phyloP scores from a whole-genome alignment of 2,329 filamentous ascomycete species.

The Beauveria varroae region DNA sequence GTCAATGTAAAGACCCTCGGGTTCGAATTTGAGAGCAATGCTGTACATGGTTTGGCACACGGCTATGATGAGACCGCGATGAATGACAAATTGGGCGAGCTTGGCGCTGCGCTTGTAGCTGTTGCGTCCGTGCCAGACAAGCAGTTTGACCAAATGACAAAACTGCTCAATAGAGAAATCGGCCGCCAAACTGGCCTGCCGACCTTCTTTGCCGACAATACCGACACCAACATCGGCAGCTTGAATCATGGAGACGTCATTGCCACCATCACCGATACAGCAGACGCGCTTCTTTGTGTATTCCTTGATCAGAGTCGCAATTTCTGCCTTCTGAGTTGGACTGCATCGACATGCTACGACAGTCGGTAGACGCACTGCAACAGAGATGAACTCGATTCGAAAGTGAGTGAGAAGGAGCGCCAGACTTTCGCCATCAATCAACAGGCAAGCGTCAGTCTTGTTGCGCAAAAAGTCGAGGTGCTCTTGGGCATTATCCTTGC shows the following conservation, averaged over 20 bases:
- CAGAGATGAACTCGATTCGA: constrained; percentile 74
- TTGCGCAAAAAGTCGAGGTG: constrained; percentile 81
- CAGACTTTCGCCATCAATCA: constrained; percentile 92
- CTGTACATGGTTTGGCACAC: constrained; percentile 98
- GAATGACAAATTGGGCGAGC: constrained; percentile 95
- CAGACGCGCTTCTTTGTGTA: constrained; percentile 93
- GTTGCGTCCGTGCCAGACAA: constrained; percentile 99
- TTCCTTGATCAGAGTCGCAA: constrained; percentile 82
- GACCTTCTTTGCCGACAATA: constrained; percentile 95
- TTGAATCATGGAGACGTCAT: constrained; percentile 99
- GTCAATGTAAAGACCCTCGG: constrained; percentile 89
- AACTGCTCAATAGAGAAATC: constrained; percentile 98
- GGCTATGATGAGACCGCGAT: constrained; percentile 88
- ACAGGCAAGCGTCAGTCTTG: constrained; percentile 78
- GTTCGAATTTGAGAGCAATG: constrained; percentile 86
- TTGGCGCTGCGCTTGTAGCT: constrained; percentile 95
- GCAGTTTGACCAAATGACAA: constrained; percentile 84
- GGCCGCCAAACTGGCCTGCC: constrained; percentile 87
- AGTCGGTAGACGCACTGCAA: constrained; percentile 79
- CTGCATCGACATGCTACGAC: constrained; percentile 96
- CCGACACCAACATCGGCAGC: constrained; percentile 96
- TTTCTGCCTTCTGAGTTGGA: constrained; percentile 91
- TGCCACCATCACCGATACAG: constrained; percentile 96
- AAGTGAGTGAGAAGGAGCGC: constrained; percentile 77
- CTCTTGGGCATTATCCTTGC: constrained; percentile 78